Conservation (phyloP, 345 rosid genomes). For the Fremontodendron californicum region DNA sequence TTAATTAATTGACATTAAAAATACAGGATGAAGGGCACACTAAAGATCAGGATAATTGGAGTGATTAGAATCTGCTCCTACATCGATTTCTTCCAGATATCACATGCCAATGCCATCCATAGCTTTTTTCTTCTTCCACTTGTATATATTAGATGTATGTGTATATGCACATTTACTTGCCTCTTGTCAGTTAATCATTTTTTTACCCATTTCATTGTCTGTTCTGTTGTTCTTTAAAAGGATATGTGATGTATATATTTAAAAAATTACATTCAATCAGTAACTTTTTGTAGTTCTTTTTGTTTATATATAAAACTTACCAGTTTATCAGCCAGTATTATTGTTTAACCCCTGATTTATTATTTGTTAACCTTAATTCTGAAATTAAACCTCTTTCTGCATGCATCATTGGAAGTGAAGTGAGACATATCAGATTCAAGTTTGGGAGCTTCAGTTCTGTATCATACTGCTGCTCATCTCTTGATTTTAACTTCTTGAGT, state of each 20-base stretch:
- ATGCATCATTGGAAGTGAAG: conserved; percentile 32
- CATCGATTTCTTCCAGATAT: background rate
- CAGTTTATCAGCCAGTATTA: background rate
- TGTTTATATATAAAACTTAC: background rate
- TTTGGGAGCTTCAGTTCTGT: conserved; percentile 41
- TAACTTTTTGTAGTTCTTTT: background rate
- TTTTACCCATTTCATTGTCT: background rate
- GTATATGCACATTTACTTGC: conserved; percentile 3
- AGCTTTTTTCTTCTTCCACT: background rate
- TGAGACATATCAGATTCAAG: conserved; percentile 29
- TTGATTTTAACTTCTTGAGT: conserved; percentile 40
- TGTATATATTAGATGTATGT: conserved; percentile 11
- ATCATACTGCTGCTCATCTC: conserved; percentile 31
- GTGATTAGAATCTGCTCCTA: conserved; percentile 34
- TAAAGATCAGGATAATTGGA: conserved; percentile 74
- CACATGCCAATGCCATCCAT: background rate
- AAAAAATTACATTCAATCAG: background rate
- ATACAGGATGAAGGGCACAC: conserved; percentile 40
- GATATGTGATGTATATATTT: background rate
- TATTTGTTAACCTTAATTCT: conserved; percentile 9
- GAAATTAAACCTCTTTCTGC: conserved; percentile 72
- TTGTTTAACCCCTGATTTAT: background rate
- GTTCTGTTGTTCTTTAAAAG: background rate
- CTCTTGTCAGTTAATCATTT: background rate
- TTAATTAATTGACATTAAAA: no score